A percentile compares a stretch with the other conserved stretches of the same genome.
phyloP scores from a whole-genome alignment of 768 basidiomycete species.

The Ramaria sp. region DNA sequence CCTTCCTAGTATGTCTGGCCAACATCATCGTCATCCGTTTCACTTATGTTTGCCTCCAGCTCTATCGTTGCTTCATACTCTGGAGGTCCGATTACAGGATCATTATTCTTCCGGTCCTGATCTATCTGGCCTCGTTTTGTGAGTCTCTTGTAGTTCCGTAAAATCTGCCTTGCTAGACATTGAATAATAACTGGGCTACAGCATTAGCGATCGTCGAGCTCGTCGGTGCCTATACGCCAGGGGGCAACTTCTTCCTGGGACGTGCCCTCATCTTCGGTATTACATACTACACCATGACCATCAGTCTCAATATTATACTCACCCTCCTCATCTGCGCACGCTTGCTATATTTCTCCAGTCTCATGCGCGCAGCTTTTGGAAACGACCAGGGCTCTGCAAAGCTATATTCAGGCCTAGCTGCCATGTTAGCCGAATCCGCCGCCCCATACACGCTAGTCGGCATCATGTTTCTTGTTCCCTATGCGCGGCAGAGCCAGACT shows the following conservation, averaged over 20 bases:
- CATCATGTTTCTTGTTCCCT: background rate
- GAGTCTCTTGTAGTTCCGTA: background rate
- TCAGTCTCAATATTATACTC: background rate
- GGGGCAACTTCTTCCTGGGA: constrained; percentile 31
- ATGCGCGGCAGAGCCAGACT: background rate
- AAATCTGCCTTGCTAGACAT: background rate
- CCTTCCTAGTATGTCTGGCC: constrained; percentile 23
- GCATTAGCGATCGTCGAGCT: constrained; percentile 32
- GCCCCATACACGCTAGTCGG: constrained; percentile 18
- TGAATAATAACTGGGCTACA: constrained; percentile 9
- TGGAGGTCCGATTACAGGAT: constrained; percentile 16
- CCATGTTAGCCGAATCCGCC: constrained; percentile 9
- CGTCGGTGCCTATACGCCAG: constrained; percentile 27
- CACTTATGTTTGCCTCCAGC: constrained; percentile 15
- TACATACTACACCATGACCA: constrained; percentile 25
- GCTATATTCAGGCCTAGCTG: background rate
- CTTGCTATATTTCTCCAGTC: background rate
- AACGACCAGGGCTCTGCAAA: background rate
- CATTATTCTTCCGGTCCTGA: constrained; percentile 14
- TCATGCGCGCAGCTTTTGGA: background rate
- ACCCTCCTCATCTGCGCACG: background rate
- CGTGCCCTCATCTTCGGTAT: constrained; percentile 27
- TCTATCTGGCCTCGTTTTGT: constrained; percentile 18
- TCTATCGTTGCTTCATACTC: constrained; percentile 29
- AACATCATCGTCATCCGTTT: background rate